Base-by-base conservation (phyloP, 768 basidiomycete species). In the Tylopilus sp. region DNA sequence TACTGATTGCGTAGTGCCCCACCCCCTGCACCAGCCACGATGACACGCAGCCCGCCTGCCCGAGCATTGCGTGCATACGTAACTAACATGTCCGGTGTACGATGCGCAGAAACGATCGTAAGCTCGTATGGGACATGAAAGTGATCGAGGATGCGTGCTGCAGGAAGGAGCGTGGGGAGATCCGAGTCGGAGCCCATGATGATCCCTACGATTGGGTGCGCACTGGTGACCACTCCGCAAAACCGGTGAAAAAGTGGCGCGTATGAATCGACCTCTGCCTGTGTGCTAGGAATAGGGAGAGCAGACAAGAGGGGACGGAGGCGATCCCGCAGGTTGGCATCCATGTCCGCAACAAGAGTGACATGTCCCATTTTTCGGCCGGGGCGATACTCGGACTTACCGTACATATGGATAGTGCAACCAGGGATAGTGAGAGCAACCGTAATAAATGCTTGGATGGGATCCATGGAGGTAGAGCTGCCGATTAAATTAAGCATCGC, bases 121-220 rank as follows among this genome's bases (percentile, higher is more conserved):
- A 99, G 74, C 66, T 99, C 95, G 71, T 90, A 97, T 0, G 95
- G 91, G 20, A 98, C 73, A 9, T 66, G 60, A 70, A 98, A 97
- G n/a, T 72, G 71, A 59, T 90, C 85, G 18, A 98, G 80, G 51
- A 97, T 84, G 40, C 78, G 82, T 0, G 95, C 88, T 15, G 90
- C 91, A 6, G 93, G 87, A 15, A 90, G 77, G 87, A 99, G 94
- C 18, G 86, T 83, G 0, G 92, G 90, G n/a, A 99, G 74, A 67
- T 99, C 97, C 15, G 95, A 98, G 70, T 98, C 95, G 10, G 93
- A 95, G 17, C 97, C 97, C 97, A 98, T 99, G 67, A 99, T 94
- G 52, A 99, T 79, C 1, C 90, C 88, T 0, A 98, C 90, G 11
- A 98, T 77, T 6, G 95, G 94, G 45, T 81, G 74, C 0, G 71